Percentiles rank a stretch among this genome's conserved stretches.
Conservation (phyloP, 179 eudicot species). For the Vitellaria paradoxa region DNA sequence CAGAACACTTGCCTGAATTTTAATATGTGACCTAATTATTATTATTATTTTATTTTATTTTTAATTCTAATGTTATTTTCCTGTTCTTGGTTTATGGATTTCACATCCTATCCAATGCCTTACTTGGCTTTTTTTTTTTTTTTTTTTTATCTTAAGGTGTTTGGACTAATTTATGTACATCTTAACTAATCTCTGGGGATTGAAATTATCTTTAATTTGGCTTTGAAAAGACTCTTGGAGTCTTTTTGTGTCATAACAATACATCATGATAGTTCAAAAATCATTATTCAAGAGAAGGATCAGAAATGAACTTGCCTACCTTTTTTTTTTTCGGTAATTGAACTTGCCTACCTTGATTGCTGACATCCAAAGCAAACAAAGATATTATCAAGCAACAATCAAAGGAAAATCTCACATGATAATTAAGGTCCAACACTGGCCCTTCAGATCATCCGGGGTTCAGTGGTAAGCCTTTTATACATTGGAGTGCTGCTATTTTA, state of each 20-base stretch:
- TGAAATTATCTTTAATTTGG: too few species aligned
- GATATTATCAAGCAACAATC: not conserved
- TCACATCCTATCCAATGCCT: not conserved
- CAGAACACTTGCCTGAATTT: not conserved
- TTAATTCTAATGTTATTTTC: too few species aligned
- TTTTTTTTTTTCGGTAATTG: too few species aligned
- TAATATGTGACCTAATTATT: not conserved
- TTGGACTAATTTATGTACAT: too few species aligned
- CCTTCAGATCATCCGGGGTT: not conserved
- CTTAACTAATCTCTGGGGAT: too few species aligned
- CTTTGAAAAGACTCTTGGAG: not conserved
- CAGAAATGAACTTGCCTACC: not conserved
- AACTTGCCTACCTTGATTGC: not conserved
- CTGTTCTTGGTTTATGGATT: not conserved
- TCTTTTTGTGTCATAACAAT: not conserved
- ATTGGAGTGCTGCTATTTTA: too few species aligned
- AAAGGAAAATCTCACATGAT: not conserved
- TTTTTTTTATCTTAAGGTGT: too few species aligned
- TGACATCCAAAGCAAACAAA: not conserved
- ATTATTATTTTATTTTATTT: too few species aligned
- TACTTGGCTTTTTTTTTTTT: too few species aligned
- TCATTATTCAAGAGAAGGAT: conserved; percentile 5
- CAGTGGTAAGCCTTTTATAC: not conserved
- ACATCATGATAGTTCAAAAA: not conserved
- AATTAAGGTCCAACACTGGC: not conserved